These are phyloP conservation scores for Chlorella vulgaris DNA, from an alignment of 139 green algal genomes.

Conservation along the genomic window DNA sequence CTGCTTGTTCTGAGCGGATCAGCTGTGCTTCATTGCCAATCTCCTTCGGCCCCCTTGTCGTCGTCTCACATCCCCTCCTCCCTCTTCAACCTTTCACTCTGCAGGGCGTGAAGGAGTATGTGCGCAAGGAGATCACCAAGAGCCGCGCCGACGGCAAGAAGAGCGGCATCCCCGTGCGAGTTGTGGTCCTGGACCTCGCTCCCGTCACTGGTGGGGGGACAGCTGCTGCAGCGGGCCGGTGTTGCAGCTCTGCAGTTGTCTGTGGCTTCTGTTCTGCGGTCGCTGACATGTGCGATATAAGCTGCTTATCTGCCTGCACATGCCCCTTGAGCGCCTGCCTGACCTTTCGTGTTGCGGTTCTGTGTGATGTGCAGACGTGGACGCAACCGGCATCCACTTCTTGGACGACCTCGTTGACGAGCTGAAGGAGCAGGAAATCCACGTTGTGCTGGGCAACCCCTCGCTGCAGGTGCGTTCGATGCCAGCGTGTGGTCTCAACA, in stretches of 20 bases:
- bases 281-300: too few relatives aligned
- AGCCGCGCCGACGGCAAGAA: not conserved
- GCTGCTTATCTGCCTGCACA: not conserved
- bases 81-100: too few relatives aligned
- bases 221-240: not conserved
- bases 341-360: not conserved
- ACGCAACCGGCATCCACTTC: conserved; percentile 73
- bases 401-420: conserved; percentile 48
- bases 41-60: too few relatives aligned
- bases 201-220: conserved; percentile 7
- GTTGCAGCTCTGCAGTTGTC: not conserved
- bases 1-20: too few relatives aligned
- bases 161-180: conserved; percentile 76
- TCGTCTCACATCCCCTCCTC: too few relatives aligned
- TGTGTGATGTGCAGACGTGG: conserved; percentile 72
- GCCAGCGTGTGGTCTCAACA: too few relatives aligned
- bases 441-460: conserved; percentile 71
- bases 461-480: conserved; percentile 7
- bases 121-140: not conserved
- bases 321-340: not conserved
- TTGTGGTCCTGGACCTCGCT: conserved; percentile 55
- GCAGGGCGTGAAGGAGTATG: conserved; percentile 12
- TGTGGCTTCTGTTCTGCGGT: not conserved
- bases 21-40: too few relatives aligned
- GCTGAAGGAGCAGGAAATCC: conserved; percentile 40